A percentile compares a stretch with the other conserved stretches of the same genome.
Conservation (phyloP, 2,329 filamentous ascomycete genomes). For the Aspergillus proliferans region DNA sequence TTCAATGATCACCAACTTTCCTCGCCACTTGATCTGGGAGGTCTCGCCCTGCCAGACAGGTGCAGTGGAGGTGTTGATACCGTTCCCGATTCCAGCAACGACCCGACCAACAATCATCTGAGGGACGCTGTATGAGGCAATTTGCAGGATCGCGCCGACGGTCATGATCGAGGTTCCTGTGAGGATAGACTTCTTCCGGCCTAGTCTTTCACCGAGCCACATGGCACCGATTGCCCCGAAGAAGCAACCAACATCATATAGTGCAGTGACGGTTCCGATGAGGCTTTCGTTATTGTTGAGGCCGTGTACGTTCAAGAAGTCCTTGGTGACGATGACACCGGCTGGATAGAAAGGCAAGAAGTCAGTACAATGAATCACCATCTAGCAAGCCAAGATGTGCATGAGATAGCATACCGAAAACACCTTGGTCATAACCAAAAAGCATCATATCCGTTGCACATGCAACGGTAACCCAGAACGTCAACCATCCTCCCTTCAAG, state of each 20-base stretch:
- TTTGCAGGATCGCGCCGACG: slow-evolving; percentile 23
- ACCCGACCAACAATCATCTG: slow-evolving; percentile 42
- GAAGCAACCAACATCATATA: slow-evolving; percentile 22
- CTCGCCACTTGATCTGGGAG: slow-evolving; percentile 31
- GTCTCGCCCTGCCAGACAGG: slow-evolving; percentile 48
- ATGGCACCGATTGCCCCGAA: slow-evolving; percentile 18
- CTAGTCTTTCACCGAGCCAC: slow-evolving; percentile 14
- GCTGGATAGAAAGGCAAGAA: slow-evolving; percentile 6
- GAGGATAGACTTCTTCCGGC: slow-evolving; percentile 19
- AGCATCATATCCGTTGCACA: slow-evolving; percentile 18
- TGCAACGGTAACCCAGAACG: slow-evolving; percentile 17
- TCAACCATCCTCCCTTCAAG: slow-evolving; percentile 13
- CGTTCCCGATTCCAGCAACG: slow-evolving; percentile 41
- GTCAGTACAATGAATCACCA: neutral
- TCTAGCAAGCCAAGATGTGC: too few relatives aligned
- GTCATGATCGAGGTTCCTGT: slow-evolving; percentile 15
- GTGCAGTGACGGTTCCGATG: slow-evolving; percentile 6
- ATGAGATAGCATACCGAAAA: neutral
- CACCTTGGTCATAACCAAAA: slow-evolving; percentile 15
- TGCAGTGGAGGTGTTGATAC: slow-evolving; percentile 45
- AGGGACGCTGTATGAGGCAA: slow-evolving; percentile 19
- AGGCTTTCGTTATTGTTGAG: slow-evolving; percentile 4
- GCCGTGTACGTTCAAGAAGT: slow-evolving; percentile 14
- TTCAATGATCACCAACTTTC: slow-evolving; percentile 23
- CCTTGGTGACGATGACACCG: slow-evolving; percentile 18